Evolutionary conservation across 2,329 filamentous ascomycete genomes (phyloP).

Genomic region (Lomentospora prolificans): DNA sequence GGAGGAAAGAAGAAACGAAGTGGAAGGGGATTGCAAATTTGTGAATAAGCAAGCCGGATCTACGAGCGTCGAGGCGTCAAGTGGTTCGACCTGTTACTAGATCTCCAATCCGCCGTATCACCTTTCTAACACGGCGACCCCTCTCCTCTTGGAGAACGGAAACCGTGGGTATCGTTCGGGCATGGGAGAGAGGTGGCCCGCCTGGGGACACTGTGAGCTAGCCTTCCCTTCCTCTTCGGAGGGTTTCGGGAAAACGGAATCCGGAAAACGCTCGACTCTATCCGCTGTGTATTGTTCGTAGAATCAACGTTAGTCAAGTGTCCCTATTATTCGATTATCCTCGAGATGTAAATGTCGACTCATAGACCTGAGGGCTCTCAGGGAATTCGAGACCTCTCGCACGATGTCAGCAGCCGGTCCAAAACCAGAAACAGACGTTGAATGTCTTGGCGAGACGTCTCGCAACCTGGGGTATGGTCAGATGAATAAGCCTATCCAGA

Average conservation of each 20-base stretch:
- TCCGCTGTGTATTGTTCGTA: too few relatives aligned
- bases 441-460: background rate
- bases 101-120: conserved; percentile 3
- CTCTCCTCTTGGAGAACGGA: background rate
- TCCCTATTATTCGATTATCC: background rate
- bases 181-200: background rate
- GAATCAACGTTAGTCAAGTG: too few relatives aligned
- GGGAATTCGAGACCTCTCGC: background rate
- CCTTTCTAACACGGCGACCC: conserved; percentile 2
- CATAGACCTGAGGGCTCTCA: background rate
- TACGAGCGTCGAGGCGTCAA: conserved; percentile 3
- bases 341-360: background rate
- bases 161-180: background rate
- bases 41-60: conserved; percentile 8
- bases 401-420: too few relatives aligned
- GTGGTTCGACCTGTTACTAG: conserved; percentile 8
- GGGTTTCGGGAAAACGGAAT: background rate
- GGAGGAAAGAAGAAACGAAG: background rate
- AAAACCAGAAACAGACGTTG: background rate
- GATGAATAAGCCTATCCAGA: background rate
- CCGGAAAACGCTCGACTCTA: too few relatives aligned
- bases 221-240: background rate
- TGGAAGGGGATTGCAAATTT: background rate
- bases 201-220: too few relatives aligned
- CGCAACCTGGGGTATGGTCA: background rate